Evolutionary conservation across 768 basidiomycete genomes (phyloP), one percentile per base, ranked within the genome.

Genomic region (Mycena galericulata): DNA sequence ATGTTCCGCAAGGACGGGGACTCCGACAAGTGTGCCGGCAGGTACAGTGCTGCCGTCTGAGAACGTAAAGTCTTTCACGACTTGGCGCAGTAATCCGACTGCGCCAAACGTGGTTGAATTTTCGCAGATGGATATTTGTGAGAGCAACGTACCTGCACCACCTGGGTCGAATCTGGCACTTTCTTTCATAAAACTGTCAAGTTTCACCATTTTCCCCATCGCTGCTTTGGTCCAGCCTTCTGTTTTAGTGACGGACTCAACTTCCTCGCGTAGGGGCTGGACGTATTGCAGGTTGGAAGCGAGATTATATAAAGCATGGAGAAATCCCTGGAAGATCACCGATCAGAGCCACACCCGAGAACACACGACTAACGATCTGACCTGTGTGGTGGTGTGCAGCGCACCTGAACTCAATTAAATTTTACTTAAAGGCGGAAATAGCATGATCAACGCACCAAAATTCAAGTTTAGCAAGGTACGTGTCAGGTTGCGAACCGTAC

Each of bases 41-140:
- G 84, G 85, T 15, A 87, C 68, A 46, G 71, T 67, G 1, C 79
- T 81, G 7, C 84, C 85, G 70, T 87, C 80, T 4, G 83, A 83
- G 58, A 88, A 81, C 1, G 79, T 82, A 72, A 81, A 81, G 45
- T 83, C 81, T 57, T 79, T 74, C 26, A 80, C 51, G 3, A 77
- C 78, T 62, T 77, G 75, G 8, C 85, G 80, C 17, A 69, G 60
- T 41, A 84, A 66, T 9, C 38, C 34, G 14, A 73, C 78, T 80
- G 2, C 15, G 1, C 12, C 47, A 57, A 18, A 5, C 11, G 8
- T 20, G 29, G 45, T 47, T 17, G 9, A n/a, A 24, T 2, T 47
- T 27, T 12, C 20, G 36, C 14, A 43, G 4, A 51, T n/a, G n/a
- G 18, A 8, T 10, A 22, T 17, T n/a, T 15, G 3, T 55, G 17